Evolutionary conservation across 768 basidiomycete genomes (phyloP), one percentile per base, ranked within the genome.

Genomic region (Leucosporidium yakuticum): DNA sequence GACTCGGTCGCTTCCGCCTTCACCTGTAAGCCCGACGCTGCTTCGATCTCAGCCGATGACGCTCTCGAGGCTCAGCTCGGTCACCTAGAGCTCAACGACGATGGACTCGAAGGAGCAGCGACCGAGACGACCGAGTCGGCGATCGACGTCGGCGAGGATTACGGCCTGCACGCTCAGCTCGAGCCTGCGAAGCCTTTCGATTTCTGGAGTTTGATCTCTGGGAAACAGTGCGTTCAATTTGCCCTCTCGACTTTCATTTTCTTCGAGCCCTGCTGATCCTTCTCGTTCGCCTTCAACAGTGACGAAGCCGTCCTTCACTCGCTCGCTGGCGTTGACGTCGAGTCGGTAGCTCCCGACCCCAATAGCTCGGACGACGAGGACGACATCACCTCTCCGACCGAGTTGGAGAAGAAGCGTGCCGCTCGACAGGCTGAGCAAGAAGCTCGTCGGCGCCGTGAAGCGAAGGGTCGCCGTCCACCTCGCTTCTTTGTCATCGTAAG

Each of bases 401-500:
- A 29, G n/a, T 15, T 31, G 25, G 53, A 25, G 25, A 54, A 25
- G 25, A 25, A 14, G 25, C 27, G 53, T 27, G 53, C 53, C 15
- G 53, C 25, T 0, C 27, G 14, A 1, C 53, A 15, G 14, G 27
- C 53, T 14, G 53, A 54, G 27, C 25, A 31, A 17, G 53, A 54
- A 8, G 25, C 27, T 17, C 25, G 53, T 14, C 25, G 21, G 9
- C 53, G 53, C 27, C 53, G 31, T 19, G 53, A 54, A 23, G 39
- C 34, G 29, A 58, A 58, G 36, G 57, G 57, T 20, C 21, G 57
- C 15, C 32, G 57, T 1, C 57, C 57, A n/a, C 57, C 57, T n/a
- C 32, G 57, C 8, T 58, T 58, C 36, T 58, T 58, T 23, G 57
- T 58, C 57, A 32, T 58, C 8, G 57, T 58, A 23, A 34, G 34